Evolutionary conservation across 805 yeast species (phyloP), one percentile per base, ranked within the genome.

Genomic region (Starmerella sp.): DNA sequence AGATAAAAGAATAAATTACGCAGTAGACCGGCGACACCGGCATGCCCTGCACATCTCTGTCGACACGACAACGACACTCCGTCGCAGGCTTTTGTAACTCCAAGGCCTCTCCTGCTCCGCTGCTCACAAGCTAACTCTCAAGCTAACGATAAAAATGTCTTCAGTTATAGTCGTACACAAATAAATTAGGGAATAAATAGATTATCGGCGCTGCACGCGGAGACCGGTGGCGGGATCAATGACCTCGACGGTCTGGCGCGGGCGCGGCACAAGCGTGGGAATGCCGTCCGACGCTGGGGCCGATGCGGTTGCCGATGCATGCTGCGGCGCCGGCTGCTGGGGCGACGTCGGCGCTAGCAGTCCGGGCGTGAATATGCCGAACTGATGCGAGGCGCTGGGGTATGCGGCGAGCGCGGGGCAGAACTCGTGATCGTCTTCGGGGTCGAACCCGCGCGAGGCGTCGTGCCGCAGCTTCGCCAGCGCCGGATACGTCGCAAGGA

Each of bases 361-460:
- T 6, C 43, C 41, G 14, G 45, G 48, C 6, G 45, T 31, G 39
- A 39, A 28, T 31, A 29, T 28, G 28, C 54, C 38, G 22, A 28
- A 8, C 41, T 11, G 55, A 22, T 31, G 34, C 36, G 48, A 14
- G 29, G 11, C 9, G 31, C 35, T 39, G 36, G 39, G 46, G 41
- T 52, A 39, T 10, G 54, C 50, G 28, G 59, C 54, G 39, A 69
- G 58, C 2, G 70, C 71, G 8, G 86, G 86, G 60, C 83, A 81
- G 66, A 85, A 85, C 69, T 82, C 90, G 51, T 77, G 65, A 66
- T 84, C 91, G 61, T 84, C 86, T 65, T 81, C 87, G 42, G 75
- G 65, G 60, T 83, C 89, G 66, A 84, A 83, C 39, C 87, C 82
- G 61, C 84, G 77, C 63, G 82, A 79, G 41, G 81, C 76, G 60